Percentiles rank a stretch among this genome's conserved stretches.
Conservation (phyloP, 2,329 filamentous ascomycete species). For the Cercospora berteroae region DNA sequence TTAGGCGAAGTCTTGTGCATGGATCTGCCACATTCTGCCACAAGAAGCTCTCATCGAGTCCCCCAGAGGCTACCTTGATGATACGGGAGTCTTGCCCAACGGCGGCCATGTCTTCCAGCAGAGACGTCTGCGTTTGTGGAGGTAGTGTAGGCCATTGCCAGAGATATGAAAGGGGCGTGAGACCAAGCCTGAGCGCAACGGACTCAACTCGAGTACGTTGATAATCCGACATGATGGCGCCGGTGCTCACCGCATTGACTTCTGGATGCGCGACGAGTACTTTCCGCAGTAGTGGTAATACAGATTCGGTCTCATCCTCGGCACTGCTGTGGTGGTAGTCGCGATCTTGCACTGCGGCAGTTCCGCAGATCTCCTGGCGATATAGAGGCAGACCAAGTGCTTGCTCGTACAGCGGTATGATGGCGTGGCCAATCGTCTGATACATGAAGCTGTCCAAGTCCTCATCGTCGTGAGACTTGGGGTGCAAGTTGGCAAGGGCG, state of each 20-base stretch:
- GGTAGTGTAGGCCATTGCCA: slow-evolving; percentile 87
- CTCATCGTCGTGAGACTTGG: slow-evolving; percentile 42
- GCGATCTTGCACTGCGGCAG: slow-evolving; percentile 65
- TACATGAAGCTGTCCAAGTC: slow-evolving; percentile 99
- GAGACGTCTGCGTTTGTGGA: slow-evolving; percentile 46
- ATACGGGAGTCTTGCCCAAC: slow-evolving; percentile 83
- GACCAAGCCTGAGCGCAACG: slow-evolving; percentile 77
- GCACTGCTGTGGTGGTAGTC: slow-evolving; percentile 58
- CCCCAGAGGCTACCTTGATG: slow-evolving; percentile 91
- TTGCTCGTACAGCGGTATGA: slow-evolving; percentile 79
- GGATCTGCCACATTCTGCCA: slow-evolving; percentile 73
- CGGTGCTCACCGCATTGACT: slow-evolving; percentile 82
- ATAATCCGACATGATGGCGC: slow-evolving; percentile 91
- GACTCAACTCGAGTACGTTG: slow-evolving; percentile 95
- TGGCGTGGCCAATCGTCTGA: slow-evolving; percentile 87
- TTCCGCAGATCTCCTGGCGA: slow-evolving; percentile 71
- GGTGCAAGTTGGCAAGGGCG: slow-evolving; percentile 85
- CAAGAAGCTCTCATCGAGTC: slow-evolving; percentile 74
- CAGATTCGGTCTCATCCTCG: slow-evolving; percentile 82
- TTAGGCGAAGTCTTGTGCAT: slow-evolving; percentile 48
- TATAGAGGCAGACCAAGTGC: slow-evolving; percentile 82
- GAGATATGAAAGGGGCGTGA: slow-evolving; percentile 79
- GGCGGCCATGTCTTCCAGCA: slow-evolving; percentile 78
- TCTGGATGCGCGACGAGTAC: slow-evolving; percentile 70
- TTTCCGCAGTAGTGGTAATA: slow-evolving; percentile 69